A percentile compares a stretch with the other conserved stretches of the same genome.
Conservation (phyloP, 2,329 filamentous ascomycete genomes). For the Aspergillus sp. region DNA sequence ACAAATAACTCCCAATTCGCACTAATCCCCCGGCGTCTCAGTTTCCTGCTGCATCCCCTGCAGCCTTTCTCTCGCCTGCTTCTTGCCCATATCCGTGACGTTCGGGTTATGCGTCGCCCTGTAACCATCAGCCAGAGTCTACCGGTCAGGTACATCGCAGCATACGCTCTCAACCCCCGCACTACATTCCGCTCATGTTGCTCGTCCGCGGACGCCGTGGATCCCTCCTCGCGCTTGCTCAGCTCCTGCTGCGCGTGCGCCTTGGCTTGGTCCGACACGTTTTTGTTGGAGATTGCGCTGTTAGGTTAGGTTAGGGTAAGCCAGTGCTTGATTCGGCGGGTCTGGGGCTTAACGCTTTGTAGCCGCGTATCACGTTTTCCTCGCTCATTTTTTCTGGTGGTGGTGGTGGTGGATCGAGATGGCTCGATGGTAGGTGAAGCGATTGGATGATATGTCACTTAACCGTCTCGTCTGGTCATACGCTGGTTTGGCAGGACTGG, state of each 20-base stretch:
- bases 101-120: conserved; percentile 15
- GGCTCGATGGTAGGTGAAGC: neutral
- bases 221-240: conserved; percentile 3
- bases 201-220: conserved; percentile 5
- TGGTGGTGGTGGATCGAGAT: neutral
- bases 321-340: neutral
- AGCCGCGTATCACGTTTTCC: conserved; percentile 12
- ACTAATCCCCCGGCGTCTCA: conserved; percentile 6
- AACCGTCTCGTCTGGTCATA: neutral
- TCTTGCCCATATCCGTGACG: conserved; percentile 5
- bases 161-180: conserved; percentile 17
- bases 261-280: conserved; percentile 10
- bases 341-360: conserved; percentile 10
- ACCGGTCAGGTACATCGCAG: conserved; percentile 1
- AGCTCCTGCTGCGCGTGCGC: conserved; percentile 12
- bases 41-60: conserved; percentile 8
- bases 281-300: conserved; percentile 12
- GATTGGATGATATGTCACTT: neutral
- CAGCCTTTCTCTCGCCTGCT: conserved; percentile 6
- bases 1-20: no score
- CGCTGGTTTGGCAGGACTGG: neutral
- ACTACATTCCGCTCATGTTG: conserved; percentile 11
- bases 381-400: conserved; percentile 1
- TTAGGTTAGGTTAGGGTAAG: neutral
- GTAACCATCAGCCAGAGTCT: conserved; percentile 1